phyloP scores from a whole-genome alignment of 768 basidiomycete species.

The Podaxis sp. region DNA sequence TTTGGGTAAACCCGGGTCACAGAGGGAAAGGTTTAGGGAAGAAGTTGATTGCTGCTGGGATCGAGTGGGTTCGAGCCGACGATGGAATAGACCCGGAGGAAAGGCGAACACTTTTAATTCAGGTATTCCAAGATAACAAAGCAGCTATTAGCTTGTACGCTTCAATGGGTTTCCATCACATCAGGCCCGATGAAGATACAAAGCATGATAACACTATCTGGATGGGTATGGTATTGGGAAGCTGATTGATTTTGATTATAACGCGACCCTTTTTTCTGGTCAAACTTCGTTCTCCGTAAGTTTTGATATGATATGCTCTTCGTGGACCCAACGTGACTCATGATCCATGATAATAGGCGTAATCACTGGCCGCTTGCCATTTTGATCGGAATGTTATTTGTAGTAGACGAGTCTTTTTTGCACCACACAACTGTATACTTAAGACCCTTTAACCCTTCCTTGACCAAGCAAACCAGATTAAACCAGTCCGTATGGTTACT shows the following conservation, averaged over 20 bases:
- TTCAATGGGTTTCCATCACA: neutral
- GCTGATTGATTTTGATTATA: neutral
- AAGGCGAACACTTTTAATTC: conserved; percentile 4
- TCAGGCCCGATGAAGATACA: neutral
- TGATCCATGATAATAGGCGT: no score
- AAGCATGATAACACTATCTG: neutral
- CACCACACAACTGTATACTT: neutral
- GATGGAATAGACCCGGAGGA: neutral
- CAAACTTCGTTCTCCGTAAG: conserved; percentile 12
- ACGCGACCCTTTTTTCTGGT: conserved; percentile 9
- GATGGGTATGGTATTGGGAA: conserved; percentile 7
- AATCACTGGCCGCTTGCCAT: neutral
- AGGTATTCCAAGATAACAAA: neutral
- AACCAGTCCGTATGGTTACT: neutral
- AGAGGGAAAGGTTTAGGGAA: conserved; percentile 12
- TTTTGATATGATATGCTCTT: no score
- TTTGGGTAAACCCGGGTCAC: conserved; percentile 11
- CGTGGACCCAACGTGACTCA: neutral
- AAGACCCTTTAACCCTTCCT: neutral
- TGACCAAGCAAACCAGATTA: neutral
- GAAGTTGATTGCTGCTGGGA: neutral
- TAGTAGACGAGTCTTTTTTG: neutral
- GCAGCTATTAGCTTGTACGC: conserved; percentile 4
- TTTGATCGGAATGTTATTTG: neutral
- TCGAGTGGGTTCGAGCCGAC: conserved; percentile 10